Percentiles rank a stretch among this genome's conserved stretches.
Evolutionary conservation across 2,329 filamentous ascomycete genomes (phyloP).

Genomic region (Basipetospora sp.): DNA sequence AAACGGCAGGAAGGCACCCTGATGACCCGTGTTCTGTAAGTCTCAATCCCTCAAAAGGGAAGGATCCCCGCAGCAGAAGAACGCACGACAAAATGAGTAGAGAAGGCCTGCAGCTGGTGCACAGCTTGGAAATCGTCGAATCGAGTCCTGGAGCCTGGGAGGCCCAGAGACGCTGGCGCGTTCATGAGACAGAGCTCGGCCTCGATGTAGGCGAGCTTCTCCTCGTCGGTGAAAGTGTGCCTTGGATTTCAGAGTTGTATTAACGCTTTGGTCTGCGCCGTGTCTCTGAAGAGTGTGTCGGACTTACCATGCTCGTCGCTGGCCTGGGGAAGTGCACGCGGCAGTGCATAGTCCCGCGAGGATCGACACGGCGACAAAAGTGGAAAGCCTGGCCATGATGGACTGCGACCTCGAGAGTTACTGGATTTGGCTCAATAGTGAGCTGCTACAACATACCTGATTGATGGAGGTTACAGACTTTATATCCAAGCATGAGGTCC

Average conservation of each 20-base stretch:
- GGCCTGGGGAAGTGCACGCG: not conserved
- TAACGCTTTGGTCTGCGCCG: not conserved
- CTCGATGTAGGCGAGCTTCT: slow-evolving; percentile 1
- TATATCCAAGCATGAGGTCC: no score
- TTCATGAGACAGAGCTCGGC: slow-evolving; percentile 4
- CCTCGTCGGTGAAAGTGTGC: slow-evolving; percentile 1
- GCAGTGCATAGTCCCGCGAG: not conserved
- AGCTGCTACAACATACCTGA: no score
- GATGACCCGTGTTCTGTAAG: not conserved
- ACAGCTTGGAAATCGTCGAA: slow-evolving; percentile 3
- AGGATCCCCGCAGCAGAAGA: not conserved
- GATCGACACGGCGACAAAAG: no score
- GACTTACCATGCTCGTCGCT: not conserved
- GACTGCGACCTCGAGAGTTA: no score
- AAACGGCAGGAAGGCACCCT: slow-evolving; percentile 17
- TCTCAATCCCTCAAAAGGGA: not conserved
- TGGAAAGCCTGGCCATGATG: no score
- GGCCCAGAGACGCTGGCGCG: not conserved
- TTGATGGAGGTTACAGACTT: no score
- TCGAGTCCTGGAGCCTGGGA: not conserved
- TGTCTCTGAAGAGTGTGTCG: not conserved
- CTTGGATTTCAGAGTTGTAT: not conserved
- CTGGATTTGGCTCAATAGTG: no score
- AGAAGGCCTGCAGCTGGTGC: not conserved
- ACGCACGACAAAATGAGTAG: slow-evolving; percentile 1